phyloP scores from a whole-genome alignment of 208 protist species.

The Wallacemonas sp. region DNA sequence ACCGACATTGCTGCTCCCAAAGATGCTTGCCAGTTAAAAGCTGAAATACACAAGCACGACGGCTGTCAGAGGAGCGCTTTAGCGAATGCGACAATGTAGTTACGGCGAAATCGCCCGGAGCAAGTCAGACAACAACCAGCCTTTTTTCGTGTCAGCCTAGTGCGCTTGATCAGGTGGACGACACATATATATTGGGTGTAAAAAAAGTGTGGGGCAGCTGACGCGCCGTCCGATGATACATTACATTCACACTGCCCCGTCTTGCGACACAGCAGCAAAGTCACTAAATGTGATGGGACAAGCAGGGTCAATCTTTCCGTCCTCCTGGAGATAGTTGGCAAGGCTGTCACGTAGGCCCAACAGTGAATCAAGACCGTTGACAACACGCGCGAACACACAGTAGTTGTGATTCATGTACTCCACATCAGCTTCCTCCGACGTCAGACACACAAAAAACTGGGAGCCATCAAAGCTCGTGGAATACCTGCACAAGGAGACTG shows the following conservation, averaged over 20 bases:
- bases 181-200: no score
- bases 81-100: no score
- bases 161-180: no score
- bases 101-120: no score
- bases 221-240: no score
- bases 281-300: conserved; percentile 9
- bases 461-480: conserved; percentile 53
- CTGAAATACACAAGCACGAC: no score
- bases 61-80: no score
- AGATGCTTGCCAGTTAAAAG: no score
- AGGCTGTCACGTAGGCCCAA: conserved; percentile 32
- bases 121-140: no score
- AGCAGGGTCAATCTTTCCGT: conserved; percentile 39
- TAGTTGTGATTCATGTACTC: conserved; percentile 74
- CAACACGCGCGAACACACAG: conserved; percentile 67
- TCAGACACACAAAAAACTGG: conserved; percentile 85
- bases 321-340: conserved; percentile 36
- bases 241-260: conserved; percentile 7
- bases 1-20: no score
- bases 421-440: conserved; percentile 48
- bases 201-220: no score
- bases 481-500: conserved; percentile 68
- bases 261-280: not conserved
- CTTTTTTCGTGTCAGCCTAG: no score
- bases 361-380: conserved; percentile 50